A percentile compares a stretch with the other conserved stretches of the same genome.
Evolutionary conservation across 371 early-diverging fungal genomes (phyloP).

Genomic region (Actinomortierella wolfii): DNA sequence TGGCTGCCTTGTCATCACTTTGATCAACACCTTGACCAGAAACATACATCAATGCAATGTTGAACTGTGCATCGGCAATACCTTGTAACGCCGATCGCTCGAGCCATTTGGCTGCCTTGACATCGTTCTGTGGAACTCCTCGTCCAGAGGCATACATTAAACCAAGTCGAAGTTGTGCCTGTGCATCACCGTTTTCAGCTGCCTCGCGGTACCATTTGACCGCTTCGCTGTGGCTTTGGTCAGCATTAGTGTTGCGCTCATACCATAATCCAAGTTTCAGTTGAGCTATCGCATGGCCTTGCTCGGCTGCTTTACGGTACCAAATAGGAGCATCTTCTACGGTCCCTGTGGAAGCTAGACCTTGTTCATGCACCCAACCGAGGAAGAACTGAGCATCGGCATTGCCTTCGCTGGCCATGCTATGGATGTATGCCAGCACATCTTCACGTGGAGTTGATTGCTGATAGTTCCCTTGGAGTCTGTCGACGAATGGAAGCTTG

Average conservation of each 20-base stretch:
- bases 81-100: slow-evolving; percentile 69
- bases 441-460: too few species aligned
- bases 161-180: slow-evolving; percentile 82
- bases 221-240: slow-evolving; percentile 66
- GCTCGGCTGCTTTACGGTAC: slow-evolving; percentile 76
- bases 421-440: too few species aligned
- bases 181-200: slow-evolving; percentile 67
- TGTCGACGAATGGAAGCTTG: too few species aligned
- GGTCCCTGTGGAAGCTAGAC: too few species aligned
- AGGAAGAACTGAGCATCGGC: too few species aligned
- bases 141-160: slow-evolving; percentile 86
- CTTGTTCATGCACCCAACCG: too few species aligned
- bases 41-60: slow-evolving; percentile 55
- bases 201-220: slow-evolving; percentile 72
- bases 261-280: slow-evolving; percentile 78
- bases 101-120: slow-evolving; percentile 73
- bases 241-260: slow-evolving; percentile 80
- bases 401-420: too few species aligned
- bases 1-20: slow-evolving; percentile 57
- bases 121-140: slow-evolving; percentile 66
- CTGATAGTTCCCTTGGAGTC: too few species aligned
- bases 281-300: slow-evolving; percentile 72
- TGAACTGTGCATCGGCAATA: slow-evolving; percentile 64
- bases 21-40: slow-evolving; percentile 59
- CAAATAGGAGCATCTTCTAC: slow-evolving; percentile 48